phyloP scores from a whole-genome alignment of 2,329 filamentous ascomycete genomes.

The Zalaria obscura region DNA sequence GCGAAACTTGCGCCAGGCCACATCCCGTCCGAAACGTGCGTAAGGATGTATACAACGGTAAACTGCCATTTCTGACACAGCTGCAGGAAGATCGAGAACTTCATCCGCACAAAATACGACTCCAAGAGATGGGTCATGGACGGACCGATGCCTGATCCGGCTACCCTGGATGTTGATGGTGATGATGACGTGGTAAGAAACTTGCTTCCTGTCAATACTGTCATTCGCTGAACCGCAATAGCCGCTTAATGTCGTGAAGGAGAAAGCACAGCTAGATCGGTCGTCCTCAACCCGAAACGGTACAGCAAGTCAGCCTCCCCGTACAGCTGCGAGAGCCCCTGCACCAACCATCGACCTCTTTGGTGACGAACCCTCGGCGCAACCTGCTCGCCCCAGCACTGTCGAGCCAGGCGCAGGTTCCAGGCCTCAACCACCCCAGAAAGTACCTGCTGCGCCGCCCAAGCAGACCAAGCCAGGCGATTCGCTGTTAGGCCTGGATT shows the following conservation, averaged over 20 bases:
- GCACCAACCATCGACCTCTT: conserved; percentile 57
- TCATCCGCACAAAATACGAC: conserved; percentile 98
- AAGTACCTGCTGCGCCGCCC: conserved; percentile 21
- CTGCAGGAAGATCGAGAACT: conserved; percentile 86
- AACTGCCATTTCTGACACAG: no score
- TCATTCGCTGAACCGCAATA: conserved; percentile 12
- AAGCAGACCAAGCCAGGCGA: conserved; percentile 60
- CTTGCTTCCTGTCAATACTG: neutral
- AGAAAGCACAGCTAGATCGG: conserved; percentile 54
- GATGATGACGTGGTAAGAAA: conserved; percentile 56
- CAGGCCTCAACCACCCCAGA: conserved; percentile 32
- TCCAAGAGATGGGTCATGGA: conserved; percentile 99
- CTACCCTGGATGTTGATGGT: conserved; percentile 62
- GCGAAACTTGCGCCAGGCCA: conserved; percentile 83
- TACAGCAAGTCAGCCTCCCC: conserved; percentile 6
- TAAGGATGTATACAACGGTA: conserved; percentile 3
- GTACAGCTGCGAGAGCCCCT: conserved; percentile 4
- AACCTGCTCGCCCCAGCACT: conserved; percentile 53
- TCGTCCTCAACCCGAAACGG: conserved; percentile 38
- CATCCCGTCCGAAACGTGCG: conserved; percentile 71
- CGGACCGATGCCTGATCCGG: conserved; percentile 83
- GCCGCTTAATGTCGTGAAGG: conserved; percentile 54
- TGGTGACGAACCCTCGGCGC: conserved; percentile 50
- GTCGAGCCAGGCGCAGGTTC: conserved; percentile 58
- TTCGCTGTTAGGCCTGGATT: conserved; percentile 83